Conservation (phyloP, 164 flowering plant species). For the Aristolochia fimbriata region DNA sequence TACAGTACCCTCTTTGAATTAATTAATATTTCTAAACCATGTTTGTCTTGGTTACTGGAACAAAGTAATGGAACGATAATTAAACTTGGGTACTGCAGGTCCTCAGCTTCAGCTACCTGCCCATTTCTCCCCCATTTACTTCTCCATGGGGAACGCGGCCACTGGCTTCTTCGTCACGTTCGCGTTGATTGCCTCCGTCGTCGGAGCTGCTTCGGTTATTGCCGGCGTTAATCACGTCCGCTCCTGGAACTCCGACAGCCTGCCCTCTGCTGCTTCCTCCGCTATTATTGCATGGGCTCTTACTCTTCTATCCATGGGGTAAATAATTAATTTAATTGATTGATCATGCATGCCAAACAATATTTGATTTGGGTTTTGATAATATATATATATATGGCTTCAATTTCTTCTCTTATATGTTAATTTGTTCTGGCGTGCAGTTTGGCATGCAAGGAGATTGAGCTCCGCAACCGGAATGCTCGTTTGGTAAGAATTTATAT, state of each 20-base stretch:
- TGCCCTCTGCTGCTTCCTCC: constrained; percentile 56
- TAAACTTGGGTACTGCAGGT: constrained; percentile 32
- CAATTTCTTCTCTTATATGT: neutral
- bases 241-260: constrained; percentile 44
- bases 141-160: constrained; percentile 86
- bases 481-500: constrained; percentile 41
- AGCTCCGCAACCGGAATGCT: constrained; percentile 38
- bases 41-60: too few relatives aligned
- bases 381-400: neutral
- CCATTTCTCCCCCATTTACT: constrained; percentile 74
- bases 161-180: constrained; percentile 81
- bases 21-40: too few relatives aligned
- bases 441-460: constrained; percentile 81
- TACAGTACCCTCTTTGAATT: constrained; percentile 8
- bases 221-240: constrained; percentile 54
- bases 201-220: constrained; percentile 61
- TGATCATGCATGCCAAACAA: neutral
- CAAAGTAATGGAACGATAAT: too few relatives aligned
- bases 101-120: constrained; percentile 62
- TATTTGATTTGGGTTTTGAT: neutral
- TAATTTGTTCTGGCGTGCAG: constrained; percentile 30
- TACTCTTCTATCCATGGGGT: constrained; percentile 87
- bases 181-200: constrained; percentile 70
- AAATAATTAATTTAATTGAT: constrained; percentile 6
- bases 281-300: constrained; percentile 76